Conservation (phyloP, 2,329 filamentous ascomycete genomes). For the Alternaria sp. region DNA sequence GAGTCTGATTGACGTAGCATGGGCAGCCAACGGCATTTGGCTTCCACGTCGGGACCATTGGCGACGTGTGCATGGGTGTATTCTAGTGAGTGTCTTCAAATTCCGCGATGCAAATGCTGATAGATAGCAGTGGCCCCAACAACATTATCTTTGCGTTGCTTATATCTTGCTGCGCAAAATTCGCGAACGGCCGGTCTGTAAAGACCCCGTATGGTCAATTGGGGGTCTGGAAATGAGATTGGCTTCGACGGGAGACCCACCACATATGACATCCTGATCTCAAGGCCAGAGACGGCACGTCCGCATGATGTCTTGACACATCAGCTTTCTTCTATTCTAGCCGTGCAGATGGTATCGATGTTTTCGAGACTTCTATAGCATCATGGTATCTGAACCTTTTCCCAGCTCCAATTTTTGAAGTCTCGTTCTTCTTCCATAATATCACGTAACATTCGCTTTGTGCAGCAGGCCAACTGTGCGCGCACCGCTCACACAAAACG, state of each 20-base stretch:
- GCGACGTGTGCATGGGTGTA: no score
- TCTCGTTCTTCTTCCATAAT: neutral
- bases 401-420: neutral
- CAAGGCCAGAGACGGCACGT: neutral
- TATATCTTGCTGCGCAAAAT: neutral
- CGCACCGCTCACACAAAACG: neutral
- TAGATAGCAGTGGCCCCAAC: neutral
- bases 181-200: neutral
- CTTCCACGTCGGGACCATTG: neutral
- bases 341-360: neutral
- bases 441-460: neutral
- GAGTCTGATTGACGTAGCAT: neutral
- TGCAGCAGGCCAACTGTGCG: neutral
- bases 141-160: neutral
- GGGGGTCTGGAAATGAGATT: neutral
- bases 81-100: neutral
- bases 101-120: neutral
- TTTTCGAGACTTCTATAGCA: neutral
- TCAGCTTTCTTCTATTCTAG: neutral
- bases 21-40: neutral
- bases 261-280: neutral
- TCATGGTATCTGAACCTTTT: neutral
- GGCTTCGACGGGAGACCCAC: neutral
- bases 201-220: neutral
- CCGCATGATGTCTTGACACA: neutral